These are phyloP conservation scores for Zarea fungicola DNA, from an alignment of 2,329 filamentous ascomycete genomes.

Conservation along the genomic window DNA sequence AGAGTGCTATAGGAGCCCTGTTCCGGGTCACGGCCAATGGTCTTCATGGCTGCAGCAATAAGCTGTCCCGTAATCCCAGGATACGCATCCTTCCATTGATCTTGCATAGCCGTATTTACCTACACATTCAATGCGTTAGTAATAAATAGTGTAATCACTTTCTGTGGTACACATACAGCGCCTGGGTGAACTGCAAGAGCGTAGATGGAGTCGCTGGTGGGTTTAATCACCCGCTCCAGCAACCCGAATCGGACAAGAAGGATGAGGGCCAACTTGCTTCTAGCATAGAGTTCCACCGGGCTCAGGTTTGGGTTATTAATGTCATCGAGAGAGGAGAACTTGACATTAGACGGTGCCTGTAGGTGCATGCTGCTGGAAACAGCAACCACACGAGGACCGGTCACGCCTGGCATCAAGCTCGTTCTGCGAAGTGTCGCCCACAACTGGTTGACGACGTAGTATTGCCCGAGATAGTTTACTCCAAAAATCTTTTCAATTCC, in stretches of 20 bases:
- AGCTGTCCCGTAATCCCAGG: conserved; percentile 35
- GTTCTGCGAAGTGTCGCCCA: conserved; percentile 39
- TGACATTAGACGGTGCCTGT: conserved; percentile 28
- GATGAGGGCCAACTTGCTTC: conserved; percentile 39
- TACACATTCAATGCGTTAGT: conserved; percentile 14
- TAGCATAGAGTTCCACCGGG: conserved; percentile 31
- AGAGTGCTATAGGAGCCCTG: conserved; percentile 40
- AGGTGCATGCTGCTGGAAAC: conserved; percentile 38
- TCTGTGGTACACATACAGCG: conserved; percentile 25
- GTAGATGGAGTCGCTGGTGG: conserved; percentile 35
- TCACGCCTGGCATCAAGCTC: conserved; percentile 27
- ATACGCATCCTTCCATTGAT: conserved; percentile 42
- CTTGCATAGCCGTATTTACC: conserved; percentile 40
- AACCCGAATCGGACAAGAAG: conserved; percentile 38
- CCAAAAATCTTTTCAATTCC: conserved; percentile 40
- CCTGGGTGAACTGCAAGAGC: conserved; percentile 38
- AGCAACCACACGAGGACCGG: conserved; percentile 35
- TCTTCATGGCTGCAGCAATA: conserved; percentile 29
- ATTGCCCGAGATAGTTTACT: conserved; percentile 41
- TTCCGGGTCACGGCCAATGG: conserved; percentile 31
- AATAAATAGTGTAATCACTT: neutral
- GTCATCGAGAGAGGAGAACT: conserved; percentile 36
- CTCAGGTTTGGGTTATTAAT: conserved; percentile 34
- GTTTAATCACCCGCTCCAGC: conserved; percentile 34
- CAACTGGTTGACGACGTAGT: conserved; percentile 36